Evolutionary conservation across 1,139 yeast genomes (phyloP).

Genomic region (Geotrichum australiense): DNA sequence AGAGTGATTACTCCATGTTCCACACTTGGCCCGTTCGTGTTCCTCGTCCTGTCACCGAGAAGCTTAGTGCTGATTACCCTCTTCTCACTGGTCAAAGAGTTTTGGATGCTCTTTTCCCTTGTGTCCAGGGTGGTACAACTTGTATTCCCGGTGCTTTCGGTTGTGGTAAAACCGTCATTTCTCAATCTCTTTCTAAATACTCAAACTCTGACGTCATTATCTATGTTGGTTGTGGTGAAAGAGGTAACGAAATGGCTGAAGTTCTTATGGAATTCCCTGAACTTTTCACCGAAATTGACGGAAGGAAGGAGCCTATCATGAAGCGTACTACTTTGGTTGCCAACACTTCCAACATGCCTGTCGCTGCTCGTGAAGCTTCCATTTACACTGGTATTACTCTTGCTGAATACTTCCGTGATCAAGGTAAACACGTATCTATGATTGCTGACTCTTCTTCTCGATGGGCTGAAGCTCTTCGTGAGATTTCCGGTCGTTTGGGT

Average conservation of each 20-base stretch:
- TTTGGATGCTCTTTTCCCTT: conserved; percentile 92
- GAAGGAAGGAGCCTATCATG: conserved; percentile 97
- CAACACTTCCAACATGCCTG: conserved; percentile 98
- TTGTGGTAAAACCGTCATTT: conserved; percentile 97
- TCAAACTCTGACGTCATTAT: conserved; percentile 95
- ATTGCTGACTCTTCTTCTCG: conserved; percentile 99
- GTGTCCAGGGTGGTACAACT: conserved; percentile 99
- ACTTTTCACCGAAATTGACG: conserved; percentile 79
- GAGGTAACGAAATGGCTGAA: conserved; percentile 99
- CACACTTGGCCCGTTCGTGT: conserved; percentile 99
- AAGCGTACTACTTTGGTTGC: conserved; percentile 98
- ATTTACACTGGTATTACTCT: conserved; percentile 97
- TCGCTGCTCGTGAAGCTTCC: conserved; percentile 99
- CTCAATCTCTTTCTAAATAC: conserved; percentile 93
- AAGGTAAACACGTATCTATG: conserved; percentile 98
- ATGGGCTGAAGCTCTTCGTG: conserved; percentile 99
- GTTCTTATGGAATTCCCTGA: conserved; percentile 99
- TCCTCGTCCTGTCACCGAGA: conserved; percentile 96
- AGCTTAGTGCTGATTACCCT: conserved; percentile 87
- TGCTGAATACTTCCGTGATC: conserved; percentile 99
- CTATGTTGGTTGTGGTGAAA: conserved; percentile 91
- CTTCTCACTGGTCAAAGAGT: conserved; percentile 98
- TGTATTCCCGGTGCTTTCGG: conserved; percentile 99
- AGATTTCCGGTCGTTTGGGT: conserved; percentile 98
- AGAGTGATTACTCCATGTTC: conserved; percentile 79